A percentile compares a stretch with the other conserved stretches of the same genome.
Evolutionary conservation across 202 grass and related monocot species (phyloP).

Genomic region (Setaria italica): DNA sequence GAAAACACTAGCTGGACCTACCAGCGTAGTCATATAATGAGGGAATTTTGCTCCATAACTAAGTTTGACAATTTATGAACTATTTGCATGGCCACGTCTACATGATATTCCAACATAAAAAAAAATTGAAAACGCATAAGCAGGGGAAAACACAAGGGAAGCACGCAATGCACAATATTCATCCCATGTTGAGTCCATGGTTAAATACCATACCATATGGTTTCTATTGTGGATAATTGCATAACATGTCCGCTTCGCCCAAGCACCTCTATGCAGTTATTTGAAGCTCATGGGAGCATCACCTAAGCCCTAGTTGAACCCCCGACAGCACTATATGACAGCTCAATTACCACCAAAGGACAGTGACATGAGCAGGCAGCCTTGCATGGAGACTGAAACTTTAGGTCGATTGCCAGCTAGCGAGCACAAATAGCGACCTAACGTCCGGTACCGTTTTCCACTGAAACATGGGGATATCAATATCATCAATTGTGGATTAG

Average conservation of each 20-base stretch:
- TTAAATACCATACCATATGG: neutral
- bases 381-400: neutral
- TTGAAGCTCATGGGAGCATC: neutral
- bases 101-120: conserved; percentile 11
- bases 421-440: neutral
- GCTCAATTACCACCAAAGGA: neutral
- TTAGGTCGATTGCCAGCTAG: neutral
- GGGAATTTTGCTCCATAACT: conserved; percentile 2
- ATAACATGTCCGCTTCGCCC: neutral
- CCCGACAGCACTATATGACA: neutral
- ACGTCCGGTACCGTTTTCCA: neutral
- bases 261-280: neutral
- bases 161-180: neutral
- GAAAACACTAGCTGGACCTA: conserved; percentile 25
- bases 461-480: neutral
- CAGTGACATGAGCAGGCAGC: neutral
- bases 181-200: conserved; percentile 13
- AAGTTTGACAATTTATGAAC: conserved; percentile 16
- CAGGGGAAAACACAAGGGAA: neutral
- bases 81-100: conserved; percentile 27
- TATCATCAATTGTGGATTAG: neutral
- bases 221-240: neutral
- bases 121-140: neutral
- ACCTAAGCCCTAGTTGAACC: conserved; percentile 25
- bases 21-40: conserved; percentile 27